A percentile compares a stretch with the other conserved stretches of the same genome.
Conservation (phyloP, 2,329 filamentous ascomycete species). For the Chrysoporthe cubensis region DNA sequence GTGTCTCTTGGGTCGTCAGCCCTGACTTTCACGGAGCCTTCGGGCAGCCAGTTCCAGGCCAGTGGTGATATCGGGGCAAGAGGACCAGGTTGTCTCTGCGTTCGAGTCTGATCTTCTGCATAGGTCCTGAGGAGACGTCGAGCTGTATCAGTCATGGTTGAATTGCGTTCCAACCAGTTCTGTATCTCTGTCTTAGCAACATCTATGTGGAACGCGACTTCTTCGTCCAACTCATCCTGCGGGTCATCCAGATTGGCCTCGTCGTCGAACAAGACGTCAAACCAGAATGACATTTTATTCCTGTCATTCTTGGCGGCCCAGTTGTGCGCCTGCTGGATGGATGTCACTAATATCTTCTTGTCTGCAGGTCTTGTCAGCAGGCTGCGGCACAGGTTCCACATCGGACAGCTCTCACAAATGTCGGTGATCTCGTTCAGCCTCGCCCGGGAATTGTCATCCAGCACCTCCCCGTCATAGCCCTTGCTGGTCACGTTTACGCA, state of each 20-base stretch:
- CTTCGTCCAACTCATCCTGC: constrained; percentile 57
- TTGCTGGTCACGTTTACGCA: constrained; percentile 71
- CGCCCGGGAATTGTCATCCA: constrained; percentile 59
- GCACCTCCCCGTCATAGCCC: constrained; percentile 66
- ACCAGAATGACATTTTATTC: constrained; percentile 73
- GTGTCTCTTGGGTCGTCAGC: constrained; percentile 42
- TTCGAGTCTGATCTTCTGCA: constrained; percentile 46
- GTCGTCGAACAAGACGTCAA: constrained; percentile 66
- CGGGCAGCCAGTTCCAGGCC: constrained; percentile 60
- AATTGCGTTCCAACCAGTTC: constrained; percentile 67
- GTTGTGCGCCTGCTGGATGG: constrained; percentile 69
- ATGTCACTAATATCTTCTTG: constrained; percentile 69
- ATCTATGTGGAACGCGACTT: constrained; percentile 57
- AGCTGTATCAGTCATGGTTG: constrained; percentile 61
- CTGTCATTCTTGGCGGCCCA: constrained; percentile 71
- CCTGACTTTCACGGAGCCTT: constrained; percentile 39
- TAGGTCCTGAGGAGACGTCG: constrained; percentile 59
- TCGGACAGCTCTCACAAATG: constrained; percentile 53
- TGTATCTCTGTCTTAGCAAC: constrained; percentile 63
- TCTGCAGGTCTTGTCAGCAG: constrained; percentile 46
- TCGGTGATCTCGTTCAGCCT: constrained; percentile 68
- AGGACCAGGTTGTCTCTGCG: constrained; percentile 53
- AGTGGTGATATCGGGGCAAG: constrained; percentile 55
- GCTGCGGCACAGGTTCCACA: neutral
- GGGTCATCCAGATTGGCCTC: constrained; percentile 51